Evolutionary conservation across 305 asterid species (phyloP).

Genomic region (Solanum aculeatissimum): DNA sequence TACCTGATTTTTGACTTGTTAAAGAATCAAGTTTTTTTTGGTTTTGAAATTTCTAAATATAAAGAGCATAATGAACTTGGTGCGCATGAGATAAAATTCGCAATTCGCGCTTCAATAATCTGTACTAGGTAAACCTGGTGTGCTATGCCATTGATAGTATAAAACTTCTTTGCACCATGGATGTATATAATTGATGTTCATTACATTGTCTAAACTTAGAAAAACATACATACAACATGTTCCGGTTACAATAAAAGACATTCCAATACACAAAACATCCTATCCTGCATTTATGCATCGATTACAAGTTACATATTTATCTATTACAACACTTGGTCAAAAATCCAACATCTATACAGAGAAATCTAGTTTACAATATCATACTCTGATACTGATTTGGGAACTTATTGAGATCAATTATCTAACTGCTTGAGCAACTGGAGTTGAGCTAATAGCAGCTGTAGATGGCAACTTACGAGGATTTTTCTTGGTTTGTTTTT

Average conservation of each 20-base stretch:
- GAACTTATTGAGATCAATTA: neutral
- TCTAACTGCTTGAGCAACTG: constrained; percentile 9
- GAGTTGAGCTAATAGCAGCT: constrained; percentile 3
- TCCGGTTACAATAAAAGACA: neutral
- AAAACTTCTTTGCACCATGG: neutral
- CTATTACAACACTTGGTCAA: neutral
- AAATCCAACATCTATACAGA: neutral
- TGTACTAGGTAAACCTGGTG: too few species aligned
- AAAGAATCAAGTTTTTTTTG: too few species aligned
- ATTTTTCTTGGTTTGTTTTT: constrained; percentile 57
- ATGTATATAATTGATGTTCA: neutral
- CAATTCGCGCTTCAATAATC: too few species aligned
- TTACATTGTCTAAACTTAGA: neutral
- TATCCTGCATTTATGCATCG: neutral
- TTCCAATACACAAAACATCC: neutral
- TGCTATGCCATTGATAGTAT: neutral
- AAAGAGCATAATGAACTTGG: too few species aligned
- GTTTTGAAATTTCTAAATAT: too few species aligned
- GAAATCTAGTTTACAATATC: neutral
- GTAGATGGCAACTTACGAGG: constrained; percentile 19
- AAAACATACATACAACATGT: neutral
- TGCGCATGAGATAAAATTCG: too few species aligned
- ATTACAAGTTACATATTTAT: neutral
- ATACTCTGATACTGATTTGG: neutral
- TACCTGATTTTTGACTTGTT: too few species aligned